phyloP scores from a whole-genome alignment of 179 eudicot species.

The Corrigiola litoralis region DNA sequence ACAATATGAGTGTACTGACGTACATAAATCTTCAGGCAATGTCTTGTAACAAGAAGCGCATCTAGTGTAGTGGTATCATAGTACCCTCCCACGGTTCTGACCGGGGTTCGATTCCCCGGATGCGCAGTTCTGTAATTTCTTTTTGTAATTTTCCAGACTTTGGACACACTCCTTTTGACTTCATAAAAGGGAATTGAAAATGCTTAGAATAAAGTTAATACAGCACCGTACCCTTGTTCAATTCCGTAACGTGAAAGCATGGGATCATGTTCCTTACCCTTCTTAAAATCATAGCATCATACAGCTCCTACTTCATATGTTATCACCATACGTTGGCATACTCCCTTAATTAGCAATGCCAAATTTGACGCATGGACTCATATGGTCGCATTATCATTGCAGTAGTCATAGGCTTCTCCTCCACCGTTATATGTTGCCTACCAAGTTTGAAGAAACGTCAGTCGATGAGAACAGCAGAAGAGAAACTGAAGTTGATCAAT shows the following conservation, averaged over 20 bases:
- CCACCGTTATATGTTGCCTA: slow-evolving; percentile 25
- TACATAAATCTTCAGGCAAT: no score
- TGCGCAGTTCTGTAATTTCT: slow-evolving; percentile 7
- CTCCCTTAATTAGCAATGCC: not conserved
- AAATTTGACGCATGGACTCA: slow-evolving; percentile 1
- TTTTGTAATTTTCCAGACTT: no score
- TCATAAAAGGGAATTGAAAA: no score
- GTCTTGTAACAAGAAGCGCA: slow-evolving; percentile 6
- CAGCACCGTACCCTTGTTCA: no score
- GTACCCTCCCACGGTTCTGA: slow-evolving; percentile 53
- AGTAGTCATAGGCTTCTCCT: slow-evolving; percentile 34
- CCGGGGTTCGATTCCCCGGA: slow-evolving; percentile 53
- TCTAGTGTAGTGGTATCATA: slow-evolving; percentile 56
- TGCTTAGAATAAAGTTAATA: no score
- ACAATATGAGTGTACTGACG: no score
- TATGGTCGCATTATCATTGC: slow-evolving; percentile 7
- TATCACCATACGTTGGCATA: not conserved
- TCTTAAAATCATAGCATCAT: not conserved
- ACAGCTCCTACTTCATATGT: not conserved
- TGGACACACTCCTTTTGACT: not conserved
- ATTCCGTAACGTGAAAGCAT: slow-evolving; percentile 9
- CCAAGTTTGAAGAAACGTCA: slow-evolving; percentile 28
- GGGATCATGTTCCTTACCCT: slow-evolving; percentile 23
- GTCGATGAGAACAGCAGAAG: slow-evolving; percentile 8
- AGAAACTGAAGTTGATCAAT: slow-evolving; percentile 29